Percentiles rank a stretch among this genome's conserved stretches.
Conservation (phyloP, 2,329 filamentous ascomycete species). For the Fusarium pseudocircinatum region DNA sequence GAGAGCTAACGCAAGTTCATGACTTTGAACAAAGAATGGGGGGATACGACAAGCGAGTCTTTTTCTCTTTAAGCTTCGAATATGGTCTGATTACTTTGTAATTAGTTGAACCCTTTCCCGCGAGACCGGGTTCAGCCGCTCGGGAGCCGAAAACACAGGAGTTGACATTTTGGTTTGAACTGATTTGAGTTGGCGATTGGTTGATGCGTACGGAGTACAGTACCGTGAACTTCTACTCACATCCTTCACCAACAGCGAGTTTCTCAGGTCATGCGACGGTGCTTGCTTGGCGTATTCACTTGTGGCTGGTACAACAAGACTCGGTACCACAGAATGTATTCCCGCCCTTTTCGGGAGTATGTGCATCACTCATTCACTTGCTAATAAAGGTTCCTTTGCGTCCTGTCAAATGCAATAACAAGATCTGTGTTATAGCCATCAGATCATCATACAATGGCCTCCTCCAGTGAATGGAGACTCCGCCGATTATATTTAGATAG, state of each 20-base stretch:
- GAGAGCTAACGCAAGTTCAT: constrained; percentile 9
- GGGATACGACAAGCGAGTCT: neutral
- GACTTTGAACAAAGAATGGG: neutral
- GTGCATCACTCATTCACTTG: neutral
- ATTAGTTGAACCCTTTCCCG: neutral
- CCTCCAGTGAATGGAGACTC: neutral
- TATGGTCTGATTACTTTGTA: neutral
- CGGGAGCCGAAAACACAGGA: constrained; percentile 20
- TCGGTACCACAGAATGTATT: neutral
- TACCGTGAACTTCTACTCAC: neutral
- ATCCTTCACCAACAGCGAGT: neutral
- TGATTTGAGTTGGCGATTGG: neutral
- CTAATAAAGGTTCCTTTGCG: neutral
- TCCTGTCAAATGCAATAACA: neutral
- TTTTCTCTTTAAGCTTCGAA: neutral
- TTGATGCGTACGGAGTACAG: neutral
- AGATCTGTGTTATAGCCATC: neutral
- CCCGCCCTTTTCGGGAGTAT: neutral
- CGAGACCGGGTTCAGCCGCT: constrained; percentile 10
- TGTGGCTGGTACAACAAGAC: constrained; percentile 16
- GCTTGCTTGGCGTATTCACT: constrained; percentile 3
- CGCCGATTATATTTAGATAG: neutral
- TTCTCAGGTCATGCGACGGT: constrained; percentile 12
- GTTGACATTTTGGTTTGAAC: neutral
- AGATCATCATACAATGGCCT: neutral